Evolutionary conservation across 371 early-diverging fungal genomes (phyloP).

Genomic region (Fennellomyces sp.): DNA sequence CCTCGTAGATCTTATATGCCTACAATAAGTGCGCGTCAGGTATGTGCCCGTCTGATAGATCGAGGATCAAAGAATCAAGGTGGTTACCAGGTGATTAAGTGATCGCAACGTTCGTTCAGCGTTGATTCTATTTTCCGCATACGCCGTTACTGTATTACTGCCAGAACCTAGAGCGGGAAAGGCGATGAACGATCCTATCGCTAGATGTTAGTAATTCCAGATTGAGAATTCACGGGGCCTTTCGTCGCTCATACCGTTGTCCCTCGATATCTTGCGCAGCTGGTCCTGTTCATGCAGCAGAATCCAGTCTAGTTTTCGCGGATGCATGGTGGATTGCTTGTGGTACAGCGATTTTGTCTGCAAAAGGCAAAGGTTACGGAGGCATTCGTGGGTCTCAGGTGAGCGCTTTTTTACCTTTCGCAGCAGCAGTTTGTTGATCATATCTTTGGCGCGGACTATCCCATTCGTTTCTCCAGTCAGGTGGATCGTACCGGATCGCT

Average conservation of each 20-base stretch:
- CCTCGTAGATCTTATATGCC: conserved; percentile 14
- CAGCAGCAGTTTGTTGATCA: conserved; percentile 30
- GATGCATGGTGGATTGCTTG: conserved; percentile 45
- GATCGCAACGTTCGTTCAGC: conserved; percentile 73
- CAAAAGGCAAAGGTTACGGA: background rate
- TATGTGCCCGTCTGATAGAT: background rate
- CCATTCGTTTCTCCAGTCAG: conserved; percentile 36
- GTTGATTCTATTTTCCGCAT: conserved; percentile 71
- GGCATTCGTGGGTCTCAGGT: too few relatives aligned
- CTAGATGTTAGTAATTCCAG: background rate
- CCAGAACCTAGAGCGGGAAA: conserved; percentile 70
- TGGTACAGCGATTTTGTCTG: conserved; percentile 49
- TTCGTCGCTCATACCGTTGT: conserved; percentile 57
- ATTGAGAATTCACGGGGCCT: background rate
- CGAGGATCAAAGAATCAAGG: background rate
- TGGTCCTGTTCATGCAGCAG: conserved; percentile 62
- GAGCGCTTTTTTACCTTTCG: conserved; percentile 44
- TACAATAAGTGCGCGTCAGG: background rate
- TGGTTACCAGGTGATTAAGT: conserved; percentile 63
- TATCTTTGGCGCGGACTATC: conserved; percentile 32
- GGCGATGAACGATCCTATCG: conserved; percentile 49
- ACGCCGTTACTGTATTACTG: conserved; percentile 53
- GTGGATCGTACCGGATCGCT: conserved; percentile 28
- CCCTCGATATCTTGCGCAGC: conserved; percentile 69
- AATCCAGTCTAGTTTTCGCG: conserved; percentile 82